Evolutionary conservation across 2,329 filamentous ascomycete species (phyloP), one percentile per base, ranked within the genome.

Genomic region (Cordyceps fumosorosea): DNA sequence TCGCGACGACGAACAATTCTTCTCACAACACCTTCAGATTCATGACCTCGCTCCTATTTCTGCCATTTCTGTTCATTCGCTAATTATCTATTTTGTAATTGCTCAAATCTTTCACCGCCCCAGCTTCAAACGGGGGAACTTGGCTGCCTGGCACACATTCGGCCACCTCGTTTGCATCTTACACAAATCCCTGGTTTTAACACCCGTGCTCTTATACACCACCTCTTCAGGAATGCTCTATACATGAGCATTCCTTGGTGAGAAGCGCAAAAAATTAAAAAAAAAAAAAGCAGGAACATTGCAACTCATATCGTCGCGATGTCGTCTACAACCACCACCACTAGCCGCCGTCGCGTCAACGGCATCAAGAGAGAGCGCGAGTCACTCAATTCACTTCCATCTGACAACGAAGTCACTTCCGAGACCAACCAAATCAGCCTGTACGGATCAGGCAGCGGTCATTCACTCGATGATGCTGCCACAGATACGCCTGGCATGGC

Each of bases 351-450:
- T 24, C 60, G 47, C 20, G 12, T 11, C 2, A 34, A 47, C n/a
- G 37, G 32, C 60, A 62, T 62, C 59, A 62, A 62, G 22, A 37
- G 42, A 45, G 59, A 62, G 54, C 60, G 53, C 32, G 60, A 62
- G 40, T 44, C 53, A 29, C 60, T 57, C 60, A 62, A 53, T 45
- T 62, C 60, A 52, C 18, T 48, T 24, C 45, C 60, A n/a, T 57
- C 60, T 52, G 53, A 56, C 34, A 57, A 56, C 29, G 60, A 51
- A 12, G 47, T 56, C 22, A 56, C 34, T 8, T 57, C 53, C 4
- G 60, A 56, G 8, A 48, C 51, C 24, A 54, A 53, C 42, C 58
- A 24, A 22, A 48, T 48, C 40, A 54, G 29, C 42, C 29, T 42
- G 10, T 50, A 29, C 14, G 51, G 14, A 3, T 14, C 58, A 14